These are phyloP conservation scores for Fusarium irregulare DNA, from an alignment of 2,329 filamentous ascomycete genomes.

Conservation along the genomic window DNA sequence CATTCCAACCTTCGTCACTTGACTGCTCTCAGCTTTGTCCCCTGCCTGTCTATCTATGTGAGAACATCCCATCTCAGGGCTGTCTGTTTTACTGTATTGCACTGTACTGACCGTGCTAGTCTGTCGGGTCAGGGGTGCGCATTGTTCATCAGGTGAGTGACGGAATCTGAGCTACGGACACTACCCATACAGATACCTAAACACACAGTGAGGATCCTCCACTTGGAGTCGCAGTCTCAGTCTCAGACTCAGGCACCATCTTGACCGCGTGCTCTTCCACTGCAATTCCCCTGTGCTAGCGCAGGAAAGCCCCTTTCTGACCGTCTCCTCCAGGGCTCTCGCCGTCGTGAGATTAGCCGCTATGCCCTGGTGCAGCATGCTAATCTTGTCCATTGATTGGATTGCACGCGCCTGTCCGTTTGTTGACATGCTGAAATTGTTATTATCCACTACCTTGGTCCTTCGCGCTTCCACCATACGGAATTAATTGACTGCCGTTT, in stretches of 20 bases:
- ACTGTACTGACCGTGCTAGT: neutral
- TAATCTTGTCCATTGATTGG: conserved; percentile 39
- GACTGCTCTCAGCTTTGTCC: conserved; percentile 35
- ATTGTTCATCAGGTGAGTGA: conserved; percentile 44
- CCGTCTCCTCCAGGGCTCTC: conserved; percentile 27
- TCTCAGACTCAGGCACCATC: conserved; percentile 41
- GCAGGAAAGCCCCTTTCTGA: conserved; percentile 42
- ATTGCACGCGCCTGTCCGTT: conserved; percentile 34
- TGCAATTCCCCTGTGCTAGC: conserved; percentile 41
- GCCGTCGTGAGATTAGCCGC: conserved; percentile 39
- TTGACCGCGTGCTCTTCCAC: conserved; percentile 33
- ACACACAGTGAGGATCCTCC: conserved; percentile 17
- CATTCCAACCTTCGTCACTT: conserved; percentile 46
- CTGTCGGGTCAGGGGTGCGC: conserved; percentile 27
- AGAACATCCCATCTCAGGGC: conserved; percentile 35
- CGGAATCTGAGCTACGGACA: conserved; percentile 5
- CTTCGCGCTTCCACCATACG: conserved; percentile 19
- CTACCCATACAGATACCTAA: conserved; percentile 9
- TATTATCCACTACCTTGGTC: conserved; percentile 43
- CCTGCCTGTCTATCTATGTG: conserved; percentile 20
- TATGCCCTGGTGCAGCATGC: conserved; percentile 29
- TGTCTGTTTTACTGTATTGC: conserved; percentile 4
- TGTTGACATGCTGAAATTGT: conserved; percentile 47
- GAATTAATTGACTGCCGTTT: conserved; percentile 32
- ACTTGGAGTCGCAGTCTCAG: conserved; percentile 9